Conservation (phyloP, 2,329 filamentous ascomycete species). For the Endocalyx cinctus region DNA sequence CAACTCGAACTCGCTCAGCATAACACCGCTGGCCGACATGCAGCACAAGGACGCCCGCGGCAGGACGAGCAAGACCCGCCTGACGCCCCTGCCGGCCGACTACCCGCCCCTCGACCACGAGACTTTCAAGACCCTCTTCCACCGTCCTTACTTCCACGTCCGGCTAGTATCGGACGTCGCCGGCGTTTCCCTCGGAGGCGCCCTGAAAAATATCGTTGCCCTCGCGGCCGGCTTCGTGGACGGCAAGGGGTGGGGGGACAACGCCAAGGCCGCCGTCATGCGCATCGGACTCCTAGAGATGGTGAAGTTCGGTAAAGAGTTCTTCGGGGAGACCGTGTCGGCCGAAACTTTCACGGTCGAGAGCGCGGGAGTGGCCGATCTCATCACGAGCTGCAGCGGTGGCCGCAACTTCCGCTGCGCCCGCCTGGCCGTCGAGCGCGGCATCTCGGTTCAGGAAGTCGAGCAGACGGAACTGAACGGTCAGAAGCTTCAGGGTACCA, state of each 20-base stretch:
- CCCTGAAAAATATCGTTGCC: conserved; percentile 95
- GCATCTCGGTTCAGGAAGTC: conserved; percentile 77
- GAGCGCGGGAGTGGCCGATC: conserved; percentile 87
- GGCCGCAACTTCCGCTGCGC: conserved; percentile 94
- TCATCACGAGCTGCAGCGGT: conserved; percentile 90
- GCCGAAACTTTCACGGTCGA: conserved; percentile 93
- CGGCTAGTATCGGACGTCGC: conserved; percentile 93
- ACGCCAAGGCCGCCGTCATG: conserved; percentile 98
- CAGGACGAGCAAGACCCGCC: conserved; percentile 60
- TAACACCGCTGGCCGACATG: conserved; percentile 48
- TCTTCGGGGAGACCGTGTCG: conserved; percentile 79
- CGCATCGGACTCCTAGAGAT: conserved; percentile 92
- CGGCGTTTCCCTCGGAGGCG: conserved; percentile 88
- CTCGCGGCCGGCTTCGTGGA: conserved; percentile 93
- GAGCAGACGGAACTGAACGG: conserved; percentile 89
- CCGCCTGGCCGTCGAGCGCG: conserved; percentile 77
- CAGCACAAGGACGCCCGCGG: conserved; percentile 68
- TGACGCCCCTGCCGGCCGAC: conserved; percentile 72
- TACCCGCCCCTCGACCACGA: conserved; percentile 84
- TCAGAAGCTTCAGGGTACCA: conserved; percentile 95
- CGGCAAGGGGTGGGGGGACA: conserved; percentile 95
- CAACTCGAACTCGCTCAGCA: conserved; percentile 43
- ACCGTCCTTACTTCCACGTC: conserved; percentile 96
- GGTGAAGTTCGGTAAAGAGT: conserved; percentile 91
- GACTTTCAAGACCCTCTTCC: conserved; percentile 81